These are phyloP conservation scores for Polygonum maritimum DNA, from an alignment of 148 eudicot species.

Conservation along the genomic window DNA sequence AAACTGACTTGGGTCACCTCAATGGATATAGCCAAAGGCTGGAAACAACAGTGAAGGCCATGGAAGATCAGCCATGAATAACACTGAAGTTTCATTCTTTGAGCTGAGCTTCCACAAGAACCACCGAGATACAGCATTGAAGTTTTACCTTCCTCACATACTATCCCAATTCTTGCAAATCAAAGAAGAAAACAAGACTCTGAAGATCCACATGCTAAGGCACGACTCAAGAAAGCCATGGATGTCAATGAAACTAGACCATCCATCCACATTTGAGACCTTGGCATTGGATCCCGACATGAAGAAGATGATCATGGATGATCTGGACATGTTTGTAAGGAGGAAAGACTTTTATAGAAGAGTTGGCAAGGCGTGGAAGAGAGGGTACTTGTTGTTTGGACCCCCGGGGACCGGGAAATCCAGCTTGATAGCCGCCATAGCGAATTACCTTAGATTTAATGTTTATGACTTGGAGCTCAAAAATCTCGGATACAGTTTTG, in stretches of 20 bases:
- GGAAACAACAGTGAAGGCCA: background rate
- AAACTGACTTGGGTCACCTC: background rate
- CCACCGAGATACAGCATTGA: conserved; percentile 16
- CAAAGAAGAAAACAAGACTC: conserved; percentile 18
- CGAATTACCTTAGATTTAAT: conserved; percentile 22
- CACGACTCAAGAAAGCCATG: background rate
- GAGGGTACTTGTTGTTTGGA: conserved; percentile 12
- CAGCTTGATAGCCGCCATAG: conserved; percentile 24
- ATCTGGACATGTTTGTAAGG: conserved; percentile 6
- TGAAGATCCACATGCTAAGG: conserved; percentile 14
- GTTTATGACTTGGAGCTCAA: conserved; percentile 37
- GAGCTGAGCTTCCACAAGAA: conserved; percentile 21
- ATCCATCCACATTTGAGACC: conserved; percentile 8
- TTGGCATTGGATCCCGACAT: conserved; percentile 1
- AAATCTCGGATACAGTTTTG: conserved; percentile 13
- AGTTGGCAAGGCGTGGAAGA: conserved; percentile 9
- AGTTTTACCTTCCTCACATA: conserved; percentile 22
- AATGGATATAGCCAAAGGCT: background rate
- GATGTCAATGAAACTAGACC: background rate
- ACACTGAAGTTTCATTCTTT: background rate
- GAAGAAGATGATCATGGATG: background rate
- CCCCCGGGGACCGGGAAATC: conserved; percentile 23
- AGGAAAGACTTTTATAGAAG: conserved; percentile 16
- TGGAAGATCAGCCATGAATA: background rate
- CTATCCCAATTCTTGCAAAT: conserved; percentile 8